These are phyloP conservation scores for Cercospora zeae-maydis DNA, from an alignment of 2,329 filamentous ascomycete genomes.

Conservation along the genomic window DNA sequence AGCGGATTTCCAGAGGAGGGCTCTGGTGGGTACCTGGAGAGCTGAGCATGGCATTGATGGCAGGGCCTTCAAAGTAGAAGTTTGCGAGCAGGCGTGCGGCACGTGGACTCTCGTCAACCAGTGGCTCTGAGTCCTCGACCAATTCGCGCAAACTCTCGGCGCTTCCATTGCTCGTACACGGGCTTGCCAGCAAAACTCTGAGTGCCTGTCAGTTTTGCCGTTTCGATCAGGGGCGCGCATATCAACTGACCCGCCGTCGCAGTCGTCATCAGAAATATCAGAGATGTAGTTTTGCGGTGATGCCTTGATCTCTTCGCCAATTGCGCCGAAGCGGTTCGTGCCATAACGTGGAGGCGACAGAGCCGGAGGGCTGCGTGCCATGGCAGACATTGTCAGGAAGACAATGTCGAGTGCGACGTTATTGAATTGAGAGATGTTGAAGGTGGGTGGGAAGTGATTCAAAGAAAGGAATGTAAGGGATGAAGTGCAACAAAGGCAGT, in stretches of 20 bases:
- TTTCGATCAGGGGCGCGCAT: background rate
- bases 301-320: slow-evolving; percentile 7
- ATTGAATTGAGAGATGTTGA: background rate
- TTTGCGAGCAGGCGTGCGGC: background rate
- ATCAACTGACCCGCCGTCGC: slow-evolving; percentile 3
- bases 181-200: slow-evolving; percentile 1
- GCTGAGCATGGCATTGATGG: background rate
- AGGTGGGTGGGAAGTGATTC: background rate
- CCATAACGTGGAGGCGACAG: background rate
- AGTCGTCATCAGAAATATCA: background rate
- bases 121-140: slow-evolving; percentile 6
- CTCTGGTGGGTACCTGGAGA: background rate
- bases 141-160: slow-evolving; percentile 1
- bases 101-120: slow-evolving; percentile 6
- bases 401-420: background rate
- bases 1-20: background rate
- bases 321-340: slow-evolving; percentile 1
- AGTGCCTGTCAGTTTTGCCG: background rate
- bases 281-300: background rate
- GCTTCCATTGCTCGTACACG: background rate
- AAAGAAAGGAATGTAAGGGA: background rate
- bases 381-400: background rate
- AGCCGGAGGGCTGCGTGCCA: background rate
- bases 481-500: background rate
- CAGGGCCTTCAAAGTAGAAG: too few species aligned